Evolutionary conservation across 495 filamentous ascomycete genomes (phyloP).

Genomic region (Neurospora pannonica): DNA sequence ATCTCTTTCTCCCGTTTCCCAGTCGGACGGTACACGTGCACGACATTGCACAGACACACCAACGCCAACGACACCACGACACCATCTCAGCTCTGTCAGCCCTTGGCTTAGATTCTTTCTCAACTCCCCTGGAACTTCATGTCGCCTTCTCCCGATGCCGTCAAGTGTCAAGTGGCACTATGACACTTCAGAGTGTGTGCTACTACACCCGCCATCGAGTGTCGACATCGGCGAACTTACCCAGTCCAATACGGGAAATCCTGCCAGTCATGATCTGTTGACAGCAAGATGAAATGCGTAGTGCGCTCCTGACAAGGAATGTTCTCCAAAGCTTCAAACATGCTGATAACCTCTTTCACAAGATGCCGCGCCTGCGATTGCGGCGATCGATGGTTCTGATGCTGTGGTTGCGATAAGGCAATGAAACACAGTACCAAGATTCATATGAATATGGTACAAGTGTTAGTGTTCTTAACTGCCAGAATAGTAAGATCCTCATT

Average conservation of each 20-base stretch:
- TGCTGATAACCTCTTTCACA: background rate
- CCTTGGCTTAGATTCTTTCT: background rate
- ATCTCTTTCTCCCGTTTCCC: background rate
- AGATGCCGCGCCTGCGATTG: background rate
- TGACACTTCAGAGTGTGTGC: background rate
- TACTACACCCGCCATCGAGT: background rate
- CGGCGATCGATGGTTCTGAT: background rate
- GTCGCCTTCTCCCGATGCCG: background rate
- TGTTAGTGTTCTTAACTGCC: background rate
- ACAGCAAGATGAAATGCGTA: background rate
- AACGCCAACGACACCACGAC: background rate
- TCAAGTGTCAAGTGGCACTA: background rate
- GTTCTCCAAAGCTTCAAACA: background rate
- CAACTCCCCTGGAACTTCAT: background rate
- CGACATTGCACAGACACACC: background rate
- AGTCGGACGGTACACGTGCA: background rate
- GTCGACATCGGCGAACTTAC: background rate
- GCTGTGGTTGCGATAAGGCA: background rate
- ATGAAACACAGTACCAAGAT: background rate
- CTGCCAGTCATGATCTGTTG: background rate
- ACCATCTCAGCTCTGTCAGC: background rate
- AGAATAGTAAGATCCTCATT: background rate
- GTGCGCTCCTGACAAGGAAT: background rate
- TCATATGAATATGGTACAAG: background rate
- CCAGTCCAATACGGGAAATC: background rate